Conservation (phyloP, 257 asterid genomes). For the Eustoma russellianum region DNA sequence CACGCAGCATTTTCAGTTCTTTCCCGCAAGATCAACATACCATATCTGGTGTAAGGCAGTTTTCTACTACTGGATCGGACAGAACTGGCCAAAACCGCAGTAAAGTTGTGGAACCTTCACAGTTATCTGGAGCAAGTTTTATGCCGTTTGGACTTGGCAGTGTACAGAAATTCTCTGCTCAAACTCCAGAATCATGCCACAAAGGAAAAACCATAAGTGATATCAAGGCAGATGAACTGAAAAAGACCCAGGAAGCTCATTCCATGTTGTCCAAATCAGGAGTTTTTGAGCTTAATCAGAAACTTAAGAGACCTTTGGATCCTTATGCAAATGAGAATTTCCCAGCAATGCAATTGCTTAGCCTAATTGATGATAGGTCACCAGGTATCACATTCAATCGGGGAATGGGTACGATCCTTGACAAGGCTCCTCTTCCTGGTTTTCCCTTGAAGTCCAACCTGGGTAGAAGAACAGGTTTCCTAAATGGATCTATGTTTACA, state of each 20-base stretch:
- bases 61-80: constrained; percentile 26
- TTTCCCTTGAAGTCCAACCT: constrained; percentile 35
- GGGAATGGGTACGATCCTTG: constrained; percentile 28
- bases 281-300: constrained; percentile 13
- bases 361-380: constrained; percentile 54
- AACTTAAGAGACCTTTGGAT: constrained; percentile 30
- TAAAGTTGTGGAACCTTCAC: constrained; percentile 14
- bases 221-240: constrained; percentile 22
- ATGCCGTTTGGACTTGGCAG: constrained; percentile 16
- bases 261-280: constrained; percentile 9
- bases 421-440: constrained; percentile 37
- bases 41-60: constrained; percentile 19
- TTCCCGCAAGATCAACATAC: constrained; percentile 28
- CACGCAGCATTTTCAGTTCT: constrained; percentile 24
- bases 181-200: constrained; percentile 10
- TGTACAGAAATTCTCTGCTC: constrained; percentile 21
- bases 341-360: constrained; percentile 75
- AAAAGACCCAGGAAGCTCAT: constrained; percentile 10
- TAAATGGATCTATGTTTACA: constrained; percentile 23
- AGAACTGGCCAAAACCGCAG: constrained; percentile 17
- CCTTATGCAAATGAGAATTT: constrained; percentile 54
- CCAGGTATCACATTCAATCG: constrained; percentile 20
- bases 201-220: constrained; percentile 31
- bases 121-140: constrained; percentile 10
- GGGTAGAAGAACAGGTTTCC: constrained; percentile 29